These are phyloP conservation scores for Carex myosuroides DNA, from an alignment of 176 grass and related monocot species.

Conservation along the genomic window DNA sequence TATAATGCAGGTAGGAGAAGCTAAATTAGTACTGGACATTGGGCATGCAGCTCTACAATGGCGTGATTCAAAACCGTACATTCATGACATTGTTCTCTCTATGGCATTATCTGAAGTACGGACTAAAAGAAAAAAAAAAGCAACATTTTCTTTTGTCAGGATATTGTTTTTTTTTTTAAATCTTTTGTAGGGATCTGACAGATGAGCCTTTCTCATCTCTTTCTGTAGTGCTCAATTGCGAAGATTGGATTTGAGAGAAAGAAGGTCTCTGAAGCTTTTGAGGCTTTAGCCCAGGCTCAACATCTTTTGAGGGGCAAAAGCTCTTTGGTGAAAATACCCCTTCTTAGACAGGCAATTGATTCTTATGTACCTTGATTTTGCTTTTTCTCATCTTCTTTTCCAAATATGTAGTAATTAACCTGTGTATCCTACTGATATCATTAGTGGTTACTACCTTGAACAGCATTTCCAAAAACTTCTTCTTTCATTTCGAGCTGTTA, in stretches of 20 bases:
- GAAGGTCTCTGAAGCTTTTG: slow-evolving; percentile 89
- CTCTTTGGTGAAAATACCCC: slow-evolving; percentile 71
- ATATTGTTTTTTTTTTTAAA: slow-evolving; percentile 9
- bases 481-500: not conserved
- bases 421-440: not conserved
- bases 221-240: slow-evolving; percentile 80
- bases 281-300: slow-evolving; percentile 91
- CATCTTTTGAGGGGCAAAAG: slow-evolving; percentile 75
- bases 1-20: slow-evolving; percentile 80
- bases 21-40: slow-evolving; percentile 77
- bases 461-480: not conserved
- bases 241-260: slow-evolving; percentile 86
- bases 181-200: slow-evolving; percentile 22
- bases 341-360: slow-evolving; percentile 72
- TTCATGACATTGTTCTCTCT: slow-evolving; percentile 73
- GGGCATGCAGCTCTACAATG: slow-evolving; percentile 56
- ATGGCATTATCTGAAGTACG: slow-evolving; percentile 98
- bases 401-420: not conserved
- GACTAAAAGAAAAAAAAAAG: not conserved
- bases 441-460: not conserved
- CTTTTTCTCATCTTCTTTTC: slow-evolving; percentile 27
- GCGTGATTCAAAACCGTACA: slow-evolving; percentile 67
- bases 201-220: not conserved
- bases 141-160: not conserved
- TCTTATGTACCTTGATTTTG: slow-evolving; percentile 16